Base-by-base conservation (phyloP, 108 stramenopile genomes). In the Craspedostauros australis region DNA sequence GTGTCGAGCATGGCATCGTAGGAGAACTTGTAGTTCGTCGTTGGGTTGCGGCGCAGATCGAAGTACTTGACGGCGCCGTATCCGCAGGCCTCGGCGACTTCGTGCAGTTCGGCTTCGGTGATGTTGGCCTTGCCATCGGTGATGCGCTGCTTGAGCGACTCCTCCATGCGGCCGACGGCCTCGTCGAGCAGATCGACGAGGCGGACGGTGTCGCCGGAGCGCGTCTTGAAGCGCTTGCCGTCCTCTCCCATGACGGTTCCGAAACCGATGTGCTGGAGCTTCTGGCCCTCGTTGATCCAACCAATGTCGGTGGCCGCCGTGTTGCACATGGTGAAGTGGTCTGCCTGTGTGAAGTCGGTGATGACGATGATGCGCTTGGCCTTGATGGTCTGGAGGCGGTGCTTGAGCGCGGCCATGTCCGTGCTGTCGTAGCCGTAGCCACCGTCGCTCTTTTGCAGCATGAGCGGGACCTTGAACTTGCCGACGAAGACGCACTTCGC, bases 31-130 rank as follows among this genome's bases (percentile, higher is more conserved):
- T 99, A 99, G 60, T 96, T 93, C 49, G 92, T 89, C 11, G 87
- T 88, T 21, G 97, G 97, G 65, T 98, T 94, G 20, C 97, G 80
- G 41, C 94, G 77, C 52, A 98, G 79, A 62, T 99, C 99, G 62
- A 94, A 96, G 76, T 99, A 99, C 81, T 99, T 99, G 52, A 98
- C 97, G 12, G 96, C 98, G 47, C 96, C 95, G 57, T 98, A 99
- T 32, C 99, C 99, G 54, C 98, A 80, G 39, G 84, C 86, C 32
- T 83, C 84, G n/a, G 99, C 96, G 12, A 94, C 86, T 23, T 71
- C 66, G 19, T 76, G 79, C 31, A 93, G 67, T 58, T 96, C 93
- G 7, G 93, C 95, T 34, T 64, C 51, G 27, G 84, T 58, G 22
- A 97, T 79, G n/a, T 71, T 79, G 31, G 82, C 77, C 60, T 64